Percentiles rank a stretch among this genome's conserved stretches.
phyloP scores from a whole-genome alignment of 306 rosid species.

The Fagus sylvatica region DNA sequence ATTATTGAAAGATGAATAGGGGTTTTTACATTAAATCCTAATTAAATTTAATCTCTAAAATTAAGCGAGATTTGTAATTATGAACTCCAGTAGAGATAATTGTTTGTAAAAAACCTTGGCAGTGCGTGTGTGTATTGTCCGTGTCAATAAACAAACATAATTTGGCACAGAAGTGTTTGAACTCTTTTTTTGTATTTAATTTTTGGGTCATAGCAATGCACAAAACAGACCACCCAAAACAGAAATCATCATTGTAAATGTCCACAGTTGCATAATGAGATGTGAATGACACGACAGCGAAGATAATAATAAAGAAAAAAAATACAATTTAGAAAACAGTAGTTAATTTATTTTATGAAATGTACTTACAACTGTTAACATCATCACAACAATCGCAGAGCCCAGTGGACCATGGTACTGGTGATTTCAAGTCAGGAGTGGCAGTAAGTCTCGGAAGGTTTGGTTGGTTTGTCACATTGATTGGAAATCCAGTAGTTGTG shows the following conservation, averaged over 20 bases:
- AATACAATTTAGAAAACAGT: background rate
- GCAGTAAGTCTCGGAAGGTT: background rate
- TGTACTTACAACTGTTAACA: slow-evolving; percentile 40
- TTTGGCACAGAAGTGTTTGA: too few species aligned
- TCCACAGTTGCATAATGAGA: background rate
- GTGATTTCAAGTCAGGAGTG: slow-evolving; percentile 4
- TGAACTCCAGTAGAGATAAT: too few species aligned
- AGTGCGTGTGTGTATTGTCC: too few species aligned
- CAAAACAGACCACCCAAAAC: background rate
- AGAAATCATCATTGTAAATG: background rate
- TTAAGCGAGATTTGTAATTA: too few species aligned
- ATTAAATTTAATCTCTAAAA: too few species aligned
- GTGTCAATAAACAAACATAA: too few species aligned
- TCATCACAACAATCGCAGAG: slow-evolving; percentile 45
- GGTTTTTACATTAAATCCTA: too few species aligned
- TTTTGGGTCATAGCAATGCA: background rate
- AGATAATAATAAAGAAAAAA: background rate
- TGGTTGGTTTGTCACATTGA: background rate
- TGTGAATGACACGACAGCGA: background rate
- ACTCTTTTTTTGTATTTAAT: too few species aligned
- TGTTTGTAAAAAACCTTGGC: too few species aligned
- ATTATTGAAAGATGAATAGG: too few species aligned
- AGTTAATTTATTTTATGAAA: background rate
- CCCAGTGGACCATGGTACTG: slow-evolving; percentile 51
- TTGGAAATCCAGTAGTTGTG: background rate